phyloP scores from a whole-genome alignment of 768 basidiomycete genomes.

The Pleurotus tuoliensis region DNA sequence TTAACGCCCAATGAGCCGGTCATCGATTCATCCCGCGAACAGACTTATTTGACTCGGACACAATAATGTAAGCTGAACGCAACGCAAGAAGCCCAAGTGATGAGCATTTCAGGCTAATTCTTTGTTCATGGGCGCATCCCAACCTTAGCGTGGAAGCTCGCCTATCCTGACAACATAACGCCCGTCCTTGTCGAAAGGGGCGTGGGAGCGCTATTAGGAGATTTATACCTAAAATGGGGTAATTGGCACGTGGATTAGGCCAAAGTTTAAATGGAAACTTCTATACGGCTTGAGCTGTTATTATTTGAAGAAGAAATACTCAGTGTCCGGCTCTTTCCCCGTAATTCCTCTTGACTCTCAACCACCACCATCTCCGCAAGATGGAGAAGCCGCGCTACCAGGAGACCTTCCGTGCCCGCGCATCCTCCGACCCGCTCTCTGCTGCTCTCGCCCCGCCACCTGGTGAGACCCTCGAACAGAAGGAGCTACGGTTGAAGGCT shows the following conservation, averaged over 20 bases:
- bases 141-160: too few relatives aligned
- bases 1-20: too few relatives aligned
- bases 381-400: slow-evolving; percentile 39
- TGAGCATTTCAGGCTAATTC: too few relatives aligned
- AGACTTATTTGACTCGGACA: too few relatives aligned
- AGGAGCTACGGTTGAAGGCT: slow-evolving; percentile 57
- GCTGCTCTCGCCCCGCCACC: slow-evolving; percentile 65
- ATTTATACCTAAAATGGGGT: background rate
- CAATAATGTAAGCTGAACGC: too few relatives aligned
- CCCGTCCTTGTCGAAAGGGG: background rate
- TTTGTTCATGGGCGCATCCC: too few relatives aligned
- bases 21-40: too few relatives aligned
- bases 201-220: background rate
- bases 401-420: slow-evolving; percentile 28
- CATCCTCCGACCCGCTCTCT: slow-evolving; percentile 67
- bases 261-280: slow-evolving; percentile 6
- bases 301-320: slow-evolving; percentile 5
- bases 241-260: slow-evolving; percentile 5
- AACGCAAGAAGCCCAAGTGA: too few relatives aligned
- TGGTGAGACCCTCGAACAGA: slow-evolving; percentile 66
- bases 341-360: slow-evolving; percentile 15
- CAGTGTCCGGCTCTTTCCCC: slow-evolving; percentile 1
- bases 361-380: slow-evolving; percentile 17
- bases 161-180: too few relatives aligned
- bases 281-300: background rate